Evolutionary conservation across 257 asterid species (phyloP), one percentile per base, ranked within the genome.

Genomic region (Rubia yunnanensis): DNA sequence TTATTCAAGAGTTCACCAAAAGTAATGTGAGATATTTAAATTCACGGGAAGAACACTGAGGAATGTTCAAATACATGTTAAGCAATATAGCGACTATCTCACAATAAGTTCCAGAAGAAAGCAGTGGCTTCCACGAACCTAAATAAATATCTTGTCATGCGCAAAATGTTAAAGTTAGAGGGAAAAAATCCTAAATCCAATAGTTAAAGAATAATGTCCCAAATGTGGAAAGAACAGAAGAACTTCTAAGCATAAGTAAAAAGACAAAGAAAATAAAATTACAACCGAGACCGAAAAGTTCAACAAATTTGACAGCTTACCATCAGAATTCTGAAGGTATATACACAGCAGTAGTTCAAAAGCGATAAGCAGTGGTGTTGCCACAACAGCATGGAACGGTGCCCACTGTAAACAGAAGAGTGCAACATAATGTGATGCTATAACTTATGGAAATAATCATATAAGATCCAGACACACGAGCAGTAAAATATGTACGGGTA

Each of bases 321-420:
- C 96, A 67, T 81, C 77, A 54, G 59, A 67, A 75, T 73, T 69
- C 82, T 88, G 90, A 23, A 90, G 96, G 80, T 86, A 80, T 72
- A 86, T 80, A 80, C 97, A 89, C 38, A 92, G 86, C 73, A 92
- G 97, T 67, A 89, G 85, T 80, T 90, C 99, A 73, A 92, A 92
- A 71, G 99, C 95, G 73, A 88, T 67, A 57, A 92, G 97, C 88
- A 92, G 76, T 3, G 99, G 99, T 17, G 82, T 75, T 27, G 96
- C 99, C 79, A 86, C 80, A 64, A 84, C 73, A 63, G 99, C 82
- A 81, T 92, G 99, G 76, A 85, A 80, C 18, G 99, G 99, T 6
- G 96, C 96, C 99, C 99, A 92, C 97, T 92, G 88, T 67, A 68
- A 72, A 77, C 62, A 68, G 38, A 84, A 79, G 68, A 65, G 65